Percentiles rank a stretch among this genome's conserved stretches.
Conservation (phyloP, 108 stramenopile species). For the Parmales sp. region DNA sequence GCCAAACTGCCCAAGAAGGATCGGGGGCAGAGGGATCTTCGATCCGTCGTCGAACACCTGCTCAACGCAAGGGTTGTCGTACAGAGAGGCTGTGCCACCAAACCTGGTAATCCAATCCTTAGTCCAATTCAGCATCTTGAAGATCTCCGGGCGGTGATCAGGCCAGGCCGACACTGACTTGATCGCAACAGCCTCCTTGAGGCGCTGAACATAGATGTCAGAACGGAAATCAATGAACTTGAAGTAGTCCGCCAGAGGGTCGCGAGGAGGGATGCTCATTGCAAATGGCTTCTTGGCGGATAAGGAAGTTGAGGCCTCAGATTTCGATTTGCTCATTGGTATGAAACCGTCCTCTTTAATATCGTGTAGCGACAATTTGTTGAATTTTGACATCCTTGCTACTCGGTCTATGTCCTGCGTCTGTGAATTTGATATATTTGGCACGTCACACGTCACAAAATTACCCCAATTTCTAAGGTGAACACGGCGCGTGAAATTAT, state of each 20-base stretch:
- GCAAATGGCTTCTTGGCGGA: background rate
- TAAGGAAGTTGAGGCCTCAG: background rate
- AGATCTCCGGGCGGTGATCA: constrained; percentile 52
- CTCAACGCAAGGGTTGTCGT: constrained; percentile 37
- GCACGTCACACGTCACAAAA: too few relatives aligned
- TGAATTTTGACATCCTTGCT: constrained; percentile 4
- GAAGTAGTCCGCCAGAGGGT: background rate
- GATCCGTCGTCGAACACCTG: constrained; percentile 17
- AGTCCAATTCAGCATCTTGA: constrained; percentile 62
- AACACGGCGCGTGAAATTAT: too few relatives aligned
- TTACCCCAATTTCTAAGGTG: too few relatives aligned
- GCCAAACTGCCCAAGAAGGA: constrained; percentile 47
- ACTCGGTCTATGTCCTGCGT: too few relatives aligned
- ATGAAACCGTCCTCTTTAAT: constrained; percentile 1
- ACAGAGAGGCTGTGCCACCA: constrained; percentile 36
- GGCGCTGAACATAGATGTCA: constrained; percentile 10
- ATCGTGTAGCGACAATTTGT: background rate
- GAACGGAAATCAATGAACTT: constrained; percentile 5
- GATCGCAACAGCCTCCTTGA: constrained; percentile 40
- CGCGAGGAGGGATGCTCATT: background rate
- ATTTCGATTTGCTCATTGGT: background rate
- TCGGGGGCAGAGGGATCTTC: constrained; percentile 47
- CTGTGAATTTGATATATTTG: too few relatives aligned
- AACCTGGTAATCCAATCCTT: constrained; percentile 42
- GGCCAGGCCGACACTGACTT: constrained; percentile 64